Evolutionary conservation across 2,329 filamentous ascomycete genomes (phyloP), one percentile per base, ranked within the genome.

Genomic region (Trichocomaceae sp.): DNA sequence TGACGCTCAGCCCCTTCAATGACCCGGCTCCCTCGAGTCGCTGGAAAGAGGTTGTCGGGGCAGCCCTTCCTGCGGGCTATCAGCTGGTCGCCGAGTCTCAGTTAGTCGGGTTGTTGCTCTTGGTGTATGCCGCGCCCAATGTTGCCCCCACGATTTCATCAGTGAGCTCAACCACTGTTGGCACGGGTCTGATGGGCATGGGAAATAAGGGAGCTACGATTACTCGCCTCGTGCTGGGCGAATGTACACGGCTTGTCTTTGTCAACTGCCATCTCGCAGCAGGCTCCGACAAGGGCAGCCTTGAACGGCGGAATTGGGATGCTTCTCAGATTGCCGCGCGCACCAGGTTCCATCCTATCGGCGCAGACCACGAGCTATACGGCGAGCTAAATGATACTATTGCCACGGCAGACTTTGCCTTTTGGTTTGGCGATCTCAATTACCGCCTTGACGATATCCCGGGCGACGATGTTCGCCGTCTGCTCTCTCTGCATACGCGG

Each of bases 371-470:
- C 5, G 74, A 67, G 2, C 68, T 72, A 37, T 83, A 85, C n/a
- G 82, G 85, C 20, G 75, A 79, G 0, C 56, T 62, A 13, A 60
- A 57, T 22, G 83, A 87, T 50, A 81, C 77, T 35, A 85, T 99
- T 60, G 91, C 89, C 1, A 88, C 95, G 39, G 92, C 95, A 61
- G 93, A 99, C 66, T 90, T 96, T 72, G 84, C 85, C 0, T 96
- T 99, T 65, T 97, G 92, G 90, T 88, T 96, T 65, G 93, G 93
- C 6, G 93, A 99, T 69, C 78, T 99, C 42, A 99, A 99, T 68
- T 99, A 96, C 66, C 83, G 93, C 31, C 79, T 99, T 0, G 89
- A 95, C 50, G 88, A 86, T 45, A 81, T 97, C 48, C 88, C 92
- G 0, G 91, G 90, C 0, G 87, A 93, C 37, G 93, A 99, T 67